Base-by-base conservation (phyloP, 768 basidiomycete genomes). In the Mycena latifolia region DNA sequence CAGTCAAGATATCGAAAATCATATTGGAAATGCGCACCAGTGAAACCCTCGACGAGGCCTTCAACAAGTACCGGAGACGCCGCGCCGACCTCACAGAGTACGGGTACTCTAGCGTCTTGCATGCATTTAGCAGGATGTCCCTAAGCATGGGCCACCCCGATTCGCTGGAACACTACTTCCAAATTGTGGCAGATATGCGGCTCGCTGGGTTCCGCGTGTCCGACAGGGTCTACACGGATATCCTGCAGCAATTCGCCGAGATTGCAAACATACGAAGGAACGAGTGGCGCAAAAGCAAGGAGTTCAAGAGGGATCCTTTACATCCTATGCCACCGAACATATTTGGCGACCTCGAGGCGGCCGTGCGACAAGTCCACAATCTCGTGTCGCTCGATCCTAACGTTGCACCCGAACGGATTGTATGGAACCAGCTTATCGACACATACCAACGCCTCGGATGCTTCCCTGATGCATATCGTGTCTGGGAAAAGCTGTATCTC, bases 391-490 rank as follows among this genome's bases (percentile, higher is more conserved):
- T 94, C 3, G 91, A 95, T 52, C 74, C 81, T 11, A 27, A 15
- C 11, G 50, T 70, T 24, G 1, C 11, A 31, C 87, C 88, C 6
- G 86, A 90, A 69, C 77, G 81, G 15, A 76, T 81, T 3, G 81
- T 95, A 15, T 90, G 92, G 85, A 96, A 95, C 74, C 88, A 93
- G 72, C 80, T 98, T 66, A 94, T 98, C 92, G 88, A 94, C 76
- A 89, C 93, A 0, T 98, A 96, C 77, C 89, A 92, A 71, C 89
- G 89, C n/a, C 82, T 90, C 9, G 89, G 88, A 6, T 88, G 88
- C 64, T 92, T 90, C 66, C 80, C 78, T 1, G 91, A 93, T 62
- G 89, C 92, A 18, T 90, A 87, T 70, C 84, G 89, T 37, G 84
- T 97, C 3, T 98, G 95, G 94, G 89, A 95, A 73, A 82, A 83